Percentiles rank a stretch among this genome's conserved stretches.
Conservation (phyloP, 1,284 basidiomycete genomes). For the Phlebopus sp. region DNA sequence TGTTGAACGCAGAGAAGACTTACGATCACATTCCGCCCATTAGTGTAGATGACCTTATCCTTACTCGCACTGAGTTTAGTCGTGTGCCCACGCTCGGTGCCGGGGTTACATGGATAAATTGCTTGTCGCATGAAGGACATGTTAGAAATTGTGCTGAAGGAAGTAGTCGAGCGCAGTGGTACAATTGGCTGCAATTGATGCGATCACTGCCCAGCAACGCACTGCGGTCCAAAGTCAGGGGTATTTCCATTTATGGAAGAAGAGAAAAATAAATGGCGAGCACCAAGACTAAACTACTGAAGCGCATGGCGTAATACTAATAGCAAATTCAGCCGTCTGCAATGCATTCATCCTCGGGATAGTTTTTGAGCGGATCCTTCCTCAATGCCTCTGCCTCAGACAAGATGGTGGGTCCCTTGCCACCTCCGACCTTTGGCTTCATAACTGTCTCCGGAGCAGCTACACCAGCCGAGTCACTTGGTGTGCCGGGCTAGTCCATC, state of each 20-base stretch:
- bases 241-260: not conserved
- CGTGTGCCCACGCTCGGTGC: conserved; percentile 67
- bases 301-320: not conserved
- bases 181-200: not conserved
- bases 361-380: conserved; percentile 78
- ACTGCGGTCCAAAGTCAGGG: too few species aligned
- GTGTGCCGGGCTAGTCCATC: conserved; percentile 25
- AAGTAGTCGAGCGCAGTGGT: not conserved
- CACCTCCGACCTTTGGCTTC: conserved; percentile 50
- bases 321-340: conserved; percentile 20
- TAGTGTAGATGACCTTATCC: conserved; percentile 84
- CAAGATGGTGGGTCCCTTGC: conserved; percentile 39
- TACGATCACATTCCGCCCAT: conserved; percentile 84
- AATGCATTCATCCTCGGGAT: conserved; percentile 33
- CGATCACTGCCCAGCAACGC: too few species aligned
- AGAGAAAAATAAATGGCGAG: conserved; percentile 12
- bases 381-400: conserved; percentile 72
- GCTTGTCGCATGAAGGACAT: conserved; percentile 31
- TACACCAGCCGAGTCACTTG: conserved; percentile 23
- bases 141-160: conserved; percentile 1
- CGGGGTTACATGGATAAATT: conserved; percentile 74
- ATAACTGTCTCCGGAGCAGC: conserved; percentile 51
- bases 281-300: conserved; percentile 3
- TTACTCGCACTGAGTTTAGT: conserved; percentile 85
- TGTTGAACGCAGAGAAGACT: conserved; percentile 31